Evolutionary conservation across 1,284 basidiomycete species (phyloP), one percentile per base, ranked within the genome.

Genomic region (Marasmius fiardii): DNA sequence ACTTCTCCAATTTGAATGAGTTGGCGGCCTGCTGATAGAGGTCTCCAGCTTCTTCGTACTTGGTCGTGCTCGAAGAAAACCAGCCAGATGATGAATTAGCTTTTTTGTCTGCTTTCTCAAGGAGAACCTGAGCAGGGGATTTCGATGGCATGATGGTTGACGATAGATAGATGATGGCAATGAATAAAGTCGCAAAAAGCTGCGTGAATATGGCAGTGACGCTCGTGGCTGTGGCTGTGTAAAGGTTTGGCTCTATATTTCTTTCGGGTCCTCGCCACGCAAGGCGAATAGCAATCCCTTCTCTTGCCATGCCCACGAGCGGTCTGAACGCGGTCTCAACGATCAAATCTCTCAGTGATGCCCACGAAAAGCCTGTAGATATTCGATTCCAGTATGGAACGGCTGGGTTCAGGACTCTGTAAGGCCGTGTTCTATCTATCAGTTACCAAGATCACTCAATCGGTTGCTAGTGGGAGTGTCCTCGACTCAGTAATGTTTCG

Each of bases 401-500:
- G 0, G 95, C 95, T 49, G 95, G 95, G 12, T 96, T 98, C 76
- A 85, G 95, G 66, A 96, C 93, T 3, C 72, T 90, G 93, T 95
- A 74, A 69, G 92, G 77, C n/a, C 41, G 23, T 21, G 50, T 31
- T 43, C 49, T 43, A 52, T 50, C 57, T 31, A 31, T 51, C 18
- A 52, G 31, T 55, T 37, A 44, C 26, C 26, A 43, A 31, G 56
- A 21, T 61, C 48, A 61, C 63, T 55, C 59, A 60, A 63, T 60
- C 54, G 60, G 8, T 58, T 55, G 56, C 57, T 58, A 96, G 94
- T 56, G 95, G 87, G 34, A 80, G 74, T 63, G 79, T 82, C 37
- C 83, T 99, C n/a, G 93, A 96, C 63, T 92, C 91, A 31, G 95
- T 96, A 35, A 80, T 98, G 61, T 98, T 97, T 76, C 84, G 95